Percentiles rank a stretch among this genome's conserved stretches.
phyloP scores from a whole-genome alignment of 495 filamentous ascomycete genomes.

The Trichoderma erinaceum region DNA sequence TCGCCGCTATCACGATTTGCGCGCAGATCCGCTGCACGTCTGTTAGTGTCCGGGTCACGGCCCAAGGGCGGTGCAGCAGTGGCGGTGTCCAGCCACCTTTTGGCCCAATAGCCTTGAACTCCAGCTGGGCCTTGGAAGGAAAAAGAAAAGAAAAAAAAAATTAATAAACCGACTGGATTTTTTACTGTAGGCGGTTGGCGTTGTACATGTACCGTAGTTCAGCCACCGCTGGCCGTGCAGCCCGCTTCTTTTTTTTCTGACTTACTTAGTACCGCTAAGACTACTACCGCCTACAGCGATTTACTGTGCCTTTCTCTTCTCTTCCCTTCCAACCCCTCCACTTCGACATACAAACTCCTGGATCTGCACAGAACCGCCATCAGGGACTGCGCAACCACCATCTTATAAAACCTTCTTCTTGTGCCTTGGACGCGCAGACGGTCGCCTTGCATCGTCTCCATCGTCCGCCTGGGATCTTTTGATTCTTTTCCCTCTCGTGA shows the following conservation, averaged over 20 bases:
- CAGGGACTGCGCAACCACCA: slow-evolving; percentile 3
- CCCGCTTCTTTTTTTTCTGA: slow-evolving; percentile 24
- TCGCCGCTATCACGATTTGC: slow-evolving; percentile 2
- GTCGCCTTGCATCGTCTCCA: slow-evolving; percentile 14
- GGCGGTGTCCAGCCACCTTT: slow-evolving; percentile 7
- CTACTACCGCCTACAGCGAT: slow-evolving; percentile 14
- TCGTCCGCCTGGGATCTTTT: not conserved
- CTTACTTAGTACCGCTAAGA: not conserved
- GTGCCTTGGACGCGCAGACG: not conserved
- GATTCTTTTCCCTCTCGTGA: slow-evolving; percentile 6
- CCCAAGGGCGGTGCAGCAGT: not conserved
- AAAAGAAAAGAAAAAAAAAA: not conserved
- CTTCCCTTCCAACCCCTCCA: slow-evolving; percentile 15
- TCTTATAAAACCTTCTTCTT: not conserved
- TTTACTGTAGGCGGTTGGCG: not conserved
- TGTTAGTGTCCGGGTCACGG: slow-evolving; percentile 9
- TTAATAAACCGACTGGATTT: not conserved
- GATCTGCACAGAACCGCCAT: slow-evolving; percentile 24
- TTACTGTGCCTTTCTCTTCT: slow-evolving; percentile 23
- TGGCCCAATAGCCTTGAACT: not conserved
- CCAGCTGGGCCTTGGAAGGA: not conserved
- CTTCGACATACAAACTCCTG: slow-evolving; percentile 18
- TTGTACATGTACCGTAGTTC: not conserved
- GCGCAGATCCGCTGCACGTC: not conserved
- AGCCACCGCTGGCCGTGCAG: not conserved